Conservation (phyloP, 2,329 filamentous ascomycete genomes). For the Verticillium tricorpus region DNA sequence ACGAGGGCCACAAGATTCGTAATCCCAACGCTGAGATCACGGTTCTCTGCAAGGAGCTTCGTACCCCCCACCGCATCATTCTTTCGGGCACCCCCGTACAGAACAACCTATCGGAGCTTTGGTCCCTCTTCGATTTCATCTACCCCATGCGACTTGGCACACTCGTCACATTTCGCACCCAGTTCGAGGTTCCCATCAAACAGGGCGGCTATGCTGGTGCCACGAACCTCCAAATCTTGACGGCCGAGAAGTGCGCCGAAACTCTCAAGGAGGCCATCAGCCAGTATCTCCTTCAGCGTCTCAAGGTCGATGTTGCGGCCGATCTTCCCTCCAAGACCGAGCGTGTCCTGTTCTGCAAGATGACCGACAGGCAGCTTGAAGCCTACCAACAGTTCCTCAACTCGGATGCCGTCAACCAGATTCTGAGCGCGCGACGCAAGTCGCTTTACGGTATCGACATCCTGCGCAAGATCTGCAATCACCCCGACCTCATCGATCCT, state of each 20-base stretch:
- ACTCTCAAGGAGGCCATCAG: constrained; percentile 91
- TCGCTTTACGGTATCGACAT: constrained; percentile 88
- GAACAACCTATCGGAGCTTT: constrained; percentile 91
- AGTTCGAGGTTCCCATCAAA: constrained; percentile 92
- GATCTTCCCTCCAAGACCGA: constrained; percentile 95
- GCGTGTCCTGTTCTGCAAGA: constrained; percentile 91
- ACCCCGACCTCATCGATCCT: constrained; percentile 80
- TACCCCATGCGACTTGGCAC: constrained; percentile 95
- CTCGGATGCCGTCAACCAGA: constrained; percentile 82
- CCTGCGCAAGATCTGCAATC: constrained; percentile 94
- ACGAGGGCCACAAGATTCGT: constrained; percentile 97
- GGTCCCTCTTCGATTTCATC: constrained; percentile 97
- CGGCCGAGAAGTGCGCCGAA: constrained; percentile 88
- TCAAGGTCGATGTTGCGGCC: constrained; percentile 90
- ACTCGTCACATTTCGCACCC: constrained; percentile 80
- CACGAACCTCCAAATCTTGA: constrained; percentile 89
- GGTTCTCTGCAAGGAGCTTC: constrained; percentile 88
- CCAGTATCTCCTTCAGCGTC: constrained; percentile 84
- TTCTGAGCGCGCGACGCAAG: constrained; percentile 69
- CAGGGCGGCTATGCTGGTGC: constrained; percentile 94
- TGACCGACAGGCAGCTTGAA: constrained; percentile 73
- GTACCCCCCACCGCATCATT: constrained; percentile 86
- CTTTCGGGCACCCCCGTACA: constrained; percentile 96
- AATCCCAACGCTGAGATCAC: constrained; percentile 96
- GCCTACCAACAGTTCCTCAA: constrained; percentile 77